Percentiles rank a stretch among this genome's conserved stretches.
Conservation (phyloP, 2,329 filamentous ascomycete species). For the Aureobasidium leucospermi region DNA sequence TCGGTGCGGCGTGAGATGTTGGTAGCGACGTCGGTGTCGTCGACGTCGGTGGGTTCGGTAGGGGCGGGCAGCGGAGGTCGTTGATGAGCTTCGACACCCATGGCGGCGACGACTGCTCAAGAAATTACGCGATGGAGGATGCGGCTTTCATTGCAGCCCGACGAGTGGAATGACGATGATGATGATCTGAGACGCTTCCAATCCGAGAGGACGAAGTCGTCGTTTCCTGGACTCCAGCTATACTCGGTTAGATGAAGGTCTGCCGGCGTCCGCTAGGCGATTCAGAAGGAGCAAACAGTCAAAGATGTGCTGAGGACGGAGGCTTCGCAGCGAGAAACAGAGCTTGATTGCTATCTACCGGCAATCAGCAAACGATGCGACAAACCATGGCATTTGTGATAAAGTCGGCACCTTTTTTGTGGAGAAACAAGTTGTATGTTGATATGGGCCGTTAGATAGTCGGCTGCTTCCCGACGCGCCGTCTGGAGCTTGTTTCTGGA, state of each 20-base stretch:
- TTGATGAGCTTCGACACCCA: slow-evolving; percentile 17
- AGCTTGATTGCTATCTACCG: background rate
- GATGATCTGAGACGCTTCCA: slow-evolving; percentile 1
- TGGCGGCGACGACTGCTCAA: background rate
- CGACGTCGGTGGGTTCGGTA: slow-evolving; percentile 54
- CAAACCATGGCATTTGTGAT: background rate
- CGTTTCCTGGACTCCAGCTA: background rate
- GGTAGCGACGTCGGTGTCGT: slow-evolving; percentile 49
- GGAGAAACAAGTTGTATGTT: slow-evolving; percentile 3
- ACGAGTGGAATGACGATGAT: background rate
- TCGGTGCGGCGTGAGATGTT: slow-evolving; percentile 63
- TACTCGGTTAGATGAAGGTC: background rate
- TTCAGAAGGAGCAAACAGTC: background rate
- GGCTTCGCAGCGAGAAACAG: background rate
- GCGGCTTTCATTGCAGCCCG: slow-evolving; percentile 4
- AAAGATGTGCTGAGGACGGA: background rate
- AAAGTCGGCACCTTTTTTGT: slow-evolving; percentile 9
- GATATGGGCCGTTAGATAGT: slow-evolving; percentile 4
- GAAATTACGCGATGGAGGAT: background rate
- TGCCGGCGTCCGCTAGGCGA: background rate
- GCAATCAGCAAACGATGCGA: slow-evolving; percentile 8
- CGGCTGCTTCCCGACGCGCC: slow-evolving; percentile 3
- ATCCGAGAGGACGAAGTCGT: background rate
- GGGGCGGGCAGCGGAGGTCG: slow-evolving; percentile 64
- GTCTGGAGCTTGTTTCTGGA: slow-evolving; percentile 3